Base-by-base conservation (phyloP, 2,329 filamentous ascomycete genomes). In the Parastagonospora nodorum region DNA sequence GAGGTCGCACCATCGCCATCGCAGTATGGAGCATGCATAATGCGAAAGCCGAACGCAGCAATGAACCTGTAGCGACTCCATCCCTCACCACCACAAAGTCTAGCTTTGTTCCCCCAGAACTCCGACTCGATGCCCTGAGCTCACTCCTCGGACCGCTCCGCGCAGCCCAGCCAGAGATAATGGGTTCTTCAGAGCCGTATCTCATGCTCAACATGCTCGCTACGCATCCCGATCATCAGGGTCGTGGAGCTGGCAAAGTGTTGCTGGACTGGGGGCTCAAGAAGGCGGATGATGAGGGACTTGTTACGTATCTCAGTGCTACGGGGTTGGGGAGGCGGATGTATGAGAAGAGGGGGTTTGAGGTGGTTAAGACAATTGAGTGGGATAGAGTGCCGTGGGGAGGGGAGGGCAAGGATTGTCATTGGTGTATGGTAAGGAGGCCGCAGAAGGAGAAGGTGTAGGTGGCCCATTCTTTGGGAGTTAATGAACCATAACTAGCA, bases 81-180 rank as follows among this genome's bases (percentile, higher is more conserved):
- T 54, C 4, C 40, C 37, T 4, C 19, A 12, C 14, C 4, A 42
- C 8, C 27, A n/a, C 28, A 12, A 4, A 4, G 14, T 15, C 11
- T 36, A 15, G 8, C 14, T 87, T 90, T 47, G 81, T 96, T 29
- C 93, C 93, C 1, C 87, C 89, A 0, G 89, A 90, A 57, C 24
- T 69, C 9, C 62, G 61, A 2, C 44, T 67, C 2, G 62, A 68
- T n/a, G 64, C 61, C 8, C 42, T 72, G 2, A 19, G 14, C 0
- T 69, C 73, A 2, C 44, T 69, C 0, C 50, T 72, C 2, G 51
- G 45, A 3, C 67, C 67, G 6, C 42, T 72, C 1, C 48, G 61
- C 2, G 57, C 45, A 4, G 65, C 65, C 5, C 52, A 63, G 14
- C 32, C 55, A 2, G 60, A 64, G 9, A 64, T 69, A 29, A 69